Evolutionary conservation across 2,329 filamentous ascomycete species (phyloP).

Genomic region (Pseudogymnoascus sp.): DNA sequence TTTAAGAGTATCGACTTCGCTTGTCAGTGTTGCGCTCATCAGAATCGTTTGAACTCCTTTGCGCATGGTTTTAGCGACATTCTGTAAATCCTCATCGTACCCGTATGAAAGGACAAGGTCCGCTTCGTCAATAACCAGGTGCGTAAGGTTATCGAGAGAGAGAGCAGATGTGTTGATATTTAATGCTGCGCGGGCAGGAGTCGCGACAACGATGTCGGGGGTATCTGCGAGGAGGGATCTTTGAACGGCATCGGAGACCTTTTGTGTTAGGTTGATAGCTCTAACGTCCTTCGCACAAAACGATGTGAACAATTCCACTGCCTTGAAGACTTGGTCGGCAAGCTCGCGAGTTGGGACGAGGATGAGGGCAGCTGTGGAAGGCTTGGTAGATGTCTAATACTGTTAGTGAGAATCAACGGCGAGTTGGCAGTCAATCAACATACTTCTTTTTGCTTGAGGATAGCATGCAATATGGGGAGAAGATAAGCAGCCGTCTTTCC

Average conservation of each 20-base stretch:
- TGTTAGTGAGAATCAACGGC: constrained; percentile 13
- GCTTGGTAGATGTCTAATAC: constrained; percentile 39
- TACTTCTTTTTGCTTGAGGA: constrained; percentile 69
- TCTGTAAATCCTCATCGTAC: constrained; percentile 82
- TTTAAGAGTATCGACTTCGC: constrained; percentile 79
- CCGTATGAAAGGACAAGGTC: constrained; percentile 91
- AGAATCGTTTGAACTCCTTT: constrained; percentile 82
- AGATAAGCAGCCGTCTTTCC: constrained; percentile 97
- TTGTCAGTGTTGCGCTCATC: constrained; percentile 86
- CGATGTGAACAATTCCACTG: constrained; percentile 64
- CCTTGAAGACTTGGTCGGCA: constrained; percentile 79
- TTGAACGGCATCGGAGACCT: constrained; percentile 82
- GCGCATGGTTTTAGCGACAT: constrained; percentile 67
- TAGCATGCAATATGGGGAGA: constrained; percentile 75
- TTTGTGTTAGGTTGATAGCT: constrained; percentile 79
- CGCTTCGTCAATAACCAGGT: constrained; percentile 83
- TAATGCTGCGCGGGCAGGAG: constrained; percentile 72
- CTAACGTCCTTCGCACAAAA: constrained; percentile 81
- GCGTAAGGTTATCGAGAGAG: constrained; percentile 59
- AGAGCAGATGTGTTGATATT: constrained; percentile 68
- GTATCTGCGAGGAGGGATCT: constrained; percentile 74
- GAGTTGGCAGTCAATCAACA: constrained; percentile 16
- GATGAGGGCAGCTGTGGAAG: constrained; percentile 66
- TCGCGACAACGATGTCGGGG: constrained; percentile 85
- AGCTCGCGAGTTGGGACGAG: constrained; percentile 92